These are phyloP conservation scores for Fusarium setosum DNA, from an alignment of 2,329 filamentous ascomycete genomes.

Conservation along the genomic window DNA sequence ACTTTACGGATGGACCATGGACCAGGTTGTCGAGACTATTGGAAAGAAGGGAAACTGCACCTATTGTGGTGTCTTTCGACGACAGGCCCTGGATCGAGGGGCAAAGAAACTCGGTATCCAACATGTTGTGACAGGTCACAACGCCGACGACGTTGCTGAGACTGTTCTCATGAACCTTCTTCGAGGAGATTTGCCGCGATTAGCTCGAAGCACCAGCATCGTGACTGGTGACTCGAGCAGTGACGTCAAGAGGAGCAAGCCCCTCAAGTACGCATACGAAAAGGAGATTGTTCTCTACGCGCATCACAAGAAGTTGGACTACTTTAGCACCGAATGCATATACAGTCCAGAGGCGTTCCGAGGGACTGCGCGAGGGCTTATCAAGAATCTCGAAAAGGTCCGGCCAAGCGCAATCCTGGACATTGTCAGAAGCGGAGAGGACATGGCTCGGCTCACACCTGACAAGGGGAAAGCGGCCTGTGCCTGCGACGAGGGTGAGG, in stretches of 20 bases:
- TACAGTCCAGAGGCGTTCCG: slow-evolving; percentile 98
- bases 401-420: slow-evolving; percentile 94
- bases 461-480: slow-evolving; percentile 51
- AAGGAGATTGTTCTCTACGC: slow-evolving; percentile 99
- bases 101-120: slow-evolving; percentile 87
- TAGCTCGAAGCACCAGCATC: slow-evolving; percentile 91
- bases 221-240: slow-evolving; percentile 82
- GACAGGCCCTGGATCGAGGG: slow-evolving; percentile 93
- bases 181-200: slow-evolving; percentile 86
- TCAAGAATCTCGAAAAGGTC: slow-evolving; percentile 95
- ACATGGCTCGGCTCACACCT: slow-evolving; percentile 83
- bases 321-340: slow-evolving; percentile 98
- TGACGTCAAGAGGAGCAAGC: slow-evolving; percentile 95
- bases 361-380: slow-evolving; percentile 88
- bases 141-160: slow-evolving; percentile 96
- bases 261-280: slow-evolving; percentile 97
- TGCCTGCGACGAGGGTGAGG: slow-evolving; percentile 52
- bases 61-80: slow-evolving; percentile 95
- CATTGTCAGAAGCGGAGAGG: slow-evolving; percentile 93
- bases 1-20: slow-evolving; percentile 99
- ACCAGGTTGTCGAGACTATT: slow-evolving; percentile 94
- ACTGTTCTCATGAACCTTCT: slow-evolving; percentile 98
- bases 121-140: slow-evolving; percentile 97
- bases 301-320: slow-evolving; percentile 95
- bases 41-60: slow-evolving; percentile 99